phyloP scores from a whole-genome alignment of 2,329 filamentous ascomycete genomes.

The Aureobasidium lini region DNA sequence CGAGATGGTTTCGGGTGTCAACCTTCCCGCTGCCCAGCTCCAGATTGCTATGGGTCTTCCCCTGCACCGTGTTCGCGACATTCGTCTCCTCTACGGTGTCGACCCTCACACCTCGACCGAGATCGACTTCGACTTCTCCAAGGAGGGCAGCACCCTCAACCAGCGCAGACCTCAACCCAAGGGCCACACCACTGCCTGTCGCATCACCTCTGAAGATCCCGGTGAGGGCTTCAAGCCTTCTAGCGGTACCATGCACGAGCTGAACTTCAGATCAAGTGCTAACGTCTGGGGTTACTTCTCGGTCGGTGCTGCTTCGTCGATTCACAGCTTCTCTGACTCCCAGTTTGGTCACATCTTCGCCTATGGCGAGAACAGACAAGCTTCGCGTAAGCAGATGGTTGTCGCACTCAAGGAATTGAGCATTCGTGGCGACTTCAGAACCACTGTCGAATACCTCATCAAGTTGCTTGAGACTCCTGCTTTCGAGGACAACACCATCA shows the following conservation, averaged over 20 bases:
- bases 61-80: conserved; percentile 90
- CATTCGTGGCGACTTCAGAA: conserved; percentile 98
- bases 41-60: conserved; percentile 99
- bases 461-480: conserved; percentile 97
- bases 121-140: conserved; percentile 96
- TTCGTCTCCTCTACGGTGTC: conserved; percentile 89
- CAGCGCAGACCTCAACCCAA: conserved; percentile 89
- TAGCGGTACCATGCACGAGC: conserved; percentile 95
- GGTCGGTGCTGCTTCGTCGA: conserved; percentile 89
- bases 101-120: conserved; percentile 79
- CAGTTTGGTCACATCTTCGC: conserved; percentile 99
- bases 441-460: conserved; percentile 97
- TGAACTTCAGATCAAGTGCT: conserved; percentile 97
- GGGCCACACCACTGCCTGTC: conserved; percentile 95
- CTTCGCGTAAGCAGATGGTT: conserved; percentile 98
- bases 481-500: conserved; percentile 98
- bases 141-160: conserved; percentile 69
- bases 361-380: conserved; percentile 93
- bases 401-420: conserved; percentile 96
- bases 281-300: conserved; percentile 99
- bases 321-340: conserved; percentile 98
- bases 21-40: conserved; percentile 91
- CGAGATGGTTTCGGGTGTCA: conserved; percentile 98
- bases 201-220: conserved; percentile 97
- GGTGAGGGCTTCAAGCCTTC: conserved; percentile 99